Conservation (phyloP, 768 basidiomycete species). For the Mycena filopes region DNA sequence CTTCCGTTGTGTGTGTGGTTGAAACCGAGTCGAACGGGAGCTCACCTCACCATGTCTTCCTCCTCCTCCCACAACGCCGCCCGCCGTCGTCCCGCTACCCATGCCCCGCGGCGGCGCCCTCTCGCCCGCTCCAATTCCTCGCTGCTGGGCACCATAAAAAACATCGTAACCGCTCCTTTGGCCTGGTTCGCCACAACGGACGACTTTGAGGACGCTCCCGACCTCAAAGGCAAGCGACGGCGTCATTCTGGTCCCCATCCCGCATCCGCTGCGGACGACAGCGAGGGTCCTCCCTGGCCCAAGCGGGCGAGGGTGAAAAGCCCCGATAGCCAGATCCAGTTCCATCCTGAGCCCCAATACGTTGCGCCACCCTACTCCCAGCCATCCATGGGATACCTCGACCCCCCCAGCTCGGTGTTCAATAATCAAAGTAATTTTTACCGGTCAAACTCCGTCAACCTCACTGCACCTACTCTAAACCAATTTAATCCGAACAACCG, state of each 20-base stretch:
- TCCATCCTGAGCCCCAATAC: constrained; percentile 34
- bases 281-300: constrained; percentile 45
- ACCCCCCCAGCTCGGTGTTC: constrained; percentile 63
- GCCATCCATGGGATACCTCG: constrained; percentile 55
- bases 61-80: constrained; percentile 41
- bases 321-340: constrained; percentile 52
- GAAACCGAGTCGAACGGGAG: no score
- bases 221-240: constrained; percentile 66
- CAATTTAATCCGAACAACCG: constrained; percentile 40
- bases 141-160: constrained; percentile 71
- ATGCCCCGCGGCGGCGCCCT: constrained; percentile 40
- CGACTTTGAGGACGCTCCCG: constrained; percentile 59
- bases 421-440: constrained; percentile 32
- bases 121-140: constrained; percentile 66
- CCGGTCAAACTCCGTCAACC: constrained; percentile 35
- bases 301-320: constrained; percentile 68
- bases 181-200: constrained; percentile 63
- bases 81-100: constrained; percentile 21
- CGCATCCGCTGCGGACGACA: constrained; percentile 44
- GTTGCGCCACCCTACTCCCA: constrained; percentile 31
- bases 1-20: constrained; percentile 4
- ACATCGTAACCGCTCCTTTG: constrained; percentile 72
- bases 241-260: constrained; percentile 47
- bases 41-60: constrained; percentile 33
- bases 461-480: constrained; percentile 38